phyloP scores from a whole-genome alignment of 78 protist genomes.

The Isochrysis galbana region DNA sequence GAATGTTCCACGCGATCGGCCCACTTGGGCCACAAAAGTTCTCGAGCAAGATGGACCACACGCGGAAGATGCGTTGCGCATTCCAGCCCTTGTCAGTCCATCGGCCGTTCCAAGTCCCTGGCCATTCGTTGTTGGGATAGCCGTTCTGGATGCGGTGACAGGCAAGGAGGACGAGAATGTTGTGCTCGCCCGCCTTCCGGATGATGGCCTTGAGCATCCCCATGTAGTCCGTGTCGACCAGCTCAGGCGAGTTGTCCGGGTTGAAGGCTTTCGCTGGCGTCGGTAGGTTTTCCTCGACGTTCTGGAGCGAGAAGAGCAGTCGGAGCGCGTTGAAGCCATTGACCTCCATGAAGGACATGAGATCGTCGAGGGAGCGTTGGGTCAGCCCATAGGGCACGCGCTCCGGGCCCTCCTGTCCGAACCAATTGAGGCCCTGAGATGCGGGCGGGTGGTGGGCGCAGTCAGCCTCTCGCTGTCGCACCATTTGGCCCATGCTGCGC shows the following conservation, averaged over 20 bases:
- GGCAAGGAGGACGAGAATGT: neutral
- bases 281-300: neutral
- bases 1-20: neutral
- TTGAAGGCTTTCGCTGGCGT: neutral
- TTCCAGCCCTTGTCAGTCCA: neutral
- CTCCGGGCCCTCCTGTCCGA: neutral
- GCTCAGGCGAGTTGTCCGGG: neutral
- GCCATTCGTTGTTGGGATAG: neutral
- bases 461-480: no score
- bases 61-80: neutral
- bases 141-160: neutral
- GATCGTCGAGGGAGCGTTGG: neutral
- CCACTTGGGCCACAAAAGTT: neutral
- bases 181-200: neutral
- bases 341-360: neutral
- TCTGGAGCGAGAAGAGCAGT: neutral
- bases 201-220: neutral
- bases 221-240: neutral
- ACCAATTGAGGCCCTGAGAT: neutral
- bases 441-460: no score
- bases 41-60: neutral
- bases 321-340: slow-evolving; percentile 12
- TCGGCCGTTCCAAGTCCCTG: neutral
- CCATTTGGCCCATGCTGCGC: no score
- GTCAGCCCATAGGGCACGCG: neutral